These are phyloP conservation scores for Groenewaldozyma tartarivorans DNA, from an alignment of 805 yeast species.

Conservation along the genomic window DNA sequence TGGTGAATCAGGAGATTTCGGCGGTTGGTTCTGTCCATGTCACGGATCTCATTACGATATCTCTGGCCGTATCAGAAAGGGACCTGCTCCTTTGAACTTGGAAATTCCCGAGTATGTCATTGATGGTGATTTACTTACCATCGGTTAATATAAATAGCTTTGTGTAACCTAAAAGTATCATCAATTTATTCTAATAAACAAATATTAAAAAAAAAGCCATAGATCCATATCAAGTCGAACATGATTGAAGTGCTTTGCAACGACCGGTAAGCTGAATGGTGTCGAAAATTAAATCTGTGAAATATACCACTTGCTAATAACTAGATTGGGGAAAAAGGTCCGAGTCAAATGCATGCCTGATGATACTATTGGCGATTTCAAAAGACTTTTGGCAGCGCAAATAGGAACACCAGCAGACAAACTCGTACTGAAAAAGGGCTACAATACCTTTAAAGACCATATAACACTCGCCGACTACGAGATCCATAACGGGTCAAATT, in stretches of 20 bases:
- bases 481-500: slow-evolving; percentile 76
- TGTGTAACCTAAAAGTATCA: neutral
- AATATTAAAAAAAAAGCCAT: neutral
- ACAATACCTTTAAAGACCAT: slow-evolving; percentile 77
- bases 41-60: slow-evolving; percentile 99
- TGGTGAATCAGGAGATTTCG: slow-evolving; percentile 99
- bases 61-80: slow-evolving; percentile 99
- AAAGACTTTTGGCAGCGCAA: slow-evolving; percentile 72
- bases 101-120: slow-evolving; percentile 92
- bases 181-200: neutral
- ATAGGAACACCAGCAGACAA: slow-evolving; percentile 65
- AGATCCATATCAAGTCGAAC: neutral
- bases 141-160: slow-evolving; percentile 69
- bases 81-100: slow-evolving; percentile 98
- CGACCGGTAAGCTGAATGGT: slow-evolving; percentile 39
- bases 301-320: neutral
- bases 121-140: slow-evolving; percentile 64
- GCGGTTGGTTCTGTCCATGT: slow-evolving; percentile 99
- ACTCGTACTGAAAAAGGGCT: slow-evolving; percentile 70
- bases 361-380: slow-evolving; percentile 85
- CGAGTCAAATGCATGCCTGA: slow-evolving; percentile 75
- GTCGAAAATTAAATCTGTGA: neutral
- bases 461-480: slow-evolving; percentile 92
- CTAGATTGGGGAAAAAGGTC: slow-evolving; percentile 78
- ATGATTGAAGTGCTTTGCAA: slow-evolving; percentile 71